Conservation (phyloP, 1,284 basidiomycete species). For the Pyrrhoderma lamaoense region DNA sequence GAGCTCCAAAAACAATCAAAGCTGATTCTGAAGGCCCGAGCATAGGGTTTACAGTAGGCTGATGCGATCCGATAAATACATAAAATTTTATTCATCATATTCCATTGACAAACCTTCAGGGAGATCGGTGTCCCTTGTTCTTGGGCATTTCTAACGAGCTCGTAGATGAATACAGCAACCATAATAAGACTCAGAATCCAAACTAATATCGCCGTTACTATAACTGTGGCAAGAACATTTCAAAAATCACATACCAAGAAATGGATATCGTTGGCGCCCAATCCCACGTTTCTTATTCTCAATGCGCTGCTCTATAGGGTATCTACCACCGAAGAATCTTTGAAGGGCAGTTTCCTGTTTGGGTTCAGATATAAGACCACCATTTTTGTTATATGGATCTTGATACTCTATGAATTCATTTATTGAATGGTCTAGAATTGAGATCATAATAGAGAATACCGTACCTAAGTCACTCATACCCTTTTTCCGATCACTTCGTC, state of each 20-base stretch:
- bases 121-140: constrained; percentile 76
- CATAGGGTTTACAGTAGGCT: constrained; percentile 87
- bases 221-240: not conserved
- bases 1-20: constrained; percentile 84
- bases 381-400: constrained; percentile 36
- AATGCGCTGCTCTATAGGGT: constrained; percentile 76
- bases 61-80: constrained; percentile 7
- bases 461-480: constrained; percentile 51
- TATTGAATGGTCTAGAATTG: constrained; percentile 1
- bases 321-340: constrained; percentile 40
- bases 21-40: constrained; percentile 82
- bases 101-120: constrained; percentile 50
- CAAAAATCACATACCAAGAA: constrained; percentile 48
- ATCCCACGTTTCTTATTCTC: constrained; percentile 80
- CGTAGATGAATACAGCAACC: constrained; percentile 69
- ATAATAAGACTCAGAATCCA: constrained; percentile 61
- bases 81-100: not conserved
- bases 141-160: constrained; percentile 66
- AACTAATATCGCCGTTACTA: constrained; percentile 32
- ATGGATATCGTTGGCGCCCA: constrained; percentile 74
- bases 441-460: constrained; percentile 18
- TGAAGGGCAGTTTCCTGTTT: constrained; percentile 36
- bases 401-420: constrained; percentile 45
- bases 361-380: constrained; percentile 22
- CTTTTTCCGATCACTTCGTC: constrained; percentile 14